Evolutionary conservation across 768 basidiomycete species (phyloP), one percentile per base, ranked within the genome.

Genomic region (Boletus coccyginus): DNA sequence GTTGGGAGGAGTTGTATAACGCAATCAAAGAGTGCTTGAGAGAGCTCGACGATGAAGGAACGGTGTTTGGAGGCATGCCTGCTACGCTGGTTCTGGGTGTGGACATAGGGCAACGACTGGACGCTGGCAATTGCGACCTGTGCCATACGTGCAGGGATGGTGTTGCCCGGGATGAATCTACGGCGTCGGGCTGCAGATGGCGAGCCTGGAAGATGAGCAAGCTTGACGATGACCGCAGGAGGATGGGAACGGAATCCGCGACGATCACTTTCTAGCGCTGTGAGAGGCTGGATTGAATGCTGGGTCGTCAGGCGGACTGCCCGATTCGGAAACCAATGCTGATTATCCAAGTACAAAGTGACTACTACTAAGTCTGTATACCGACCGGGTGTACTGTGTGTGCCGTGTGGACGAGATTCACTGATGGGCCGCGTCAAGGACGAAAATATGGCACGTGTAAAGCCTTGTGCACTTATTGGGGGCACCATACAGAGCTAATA

Each of bases 1-100:
- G 93, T 93, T 4, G 94, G 94, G 17, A 97, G 81, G 48, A 95
- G 82, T 73, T 94, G 94, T 60, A 95, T 82, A 55, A 96, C 93
- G 72, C 95, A 97, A 74, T 94, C 89, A 77, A 92, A 92, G 59
- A 96, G 84, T 63, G 88, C 92, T 66, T 92, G 89, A 13, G 93
- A 94, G 65, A 96, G 86, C 68, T 94, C 91, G 29, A 78, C 75
- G 62, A 83, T 77, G 79, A 92, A 72, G 61, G 72, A 90, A 54
- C 83, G 84, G 66, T 87, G 84, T 64, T 82, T 75, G 10, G 78
- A 77, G 48, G 66, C 63, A 55, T 75, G 73, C 53, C 67, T 64
- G 39, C 51, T 59, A 55, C 71, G 73, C 40, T 74, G 71, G 46
- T 57, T 60, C 78, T 69, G 77, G 69, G 57, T 68, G 66, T 66